Conservation (phyloP, 345 rosid genomes). For the Schrenkiella parvula region DNA sequence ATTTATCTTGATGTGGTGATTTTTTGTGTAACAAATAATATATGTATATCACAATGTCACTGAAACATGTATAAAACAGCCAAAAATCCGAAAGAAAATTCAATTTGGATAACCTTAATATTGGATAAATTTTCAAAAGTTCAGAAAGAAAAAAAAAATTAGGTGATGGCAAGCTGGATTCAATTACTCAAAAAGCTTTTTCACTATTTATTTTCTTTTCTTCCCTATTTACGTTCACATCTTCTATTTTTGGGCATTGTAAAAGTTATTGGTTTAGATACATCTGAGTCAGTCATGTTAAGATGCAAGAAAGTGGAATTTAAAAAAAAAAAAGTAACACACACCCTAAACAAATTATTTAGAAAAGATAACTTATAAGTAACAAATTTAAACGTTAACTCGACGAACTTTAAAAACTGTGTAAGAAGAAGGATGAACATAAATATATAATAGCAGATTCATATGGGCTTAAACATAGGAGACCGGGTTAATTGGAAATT, state of each 20-base stretch:
- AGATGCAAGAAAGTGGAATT: not conserved
- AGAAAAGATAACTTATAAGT: not conserved
- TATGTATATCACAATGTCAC: not conserved
- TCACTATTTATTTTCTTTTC: not conserved
- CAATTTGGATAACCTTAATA: not conserved
- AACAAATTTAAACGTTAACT: not conserved
- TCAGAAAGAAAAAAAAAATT: not conserved
- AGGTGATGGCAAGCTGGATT: conserved; percentile 1
- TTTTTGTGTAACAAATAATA: not conserved
- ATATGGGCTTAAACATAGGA: not conserved
- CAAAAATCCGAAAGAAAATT: not conserved
- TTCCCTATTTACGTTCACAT: not conserved
- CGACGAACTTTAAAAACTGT: not conserved
- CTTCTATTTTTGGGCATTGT: not conserved
- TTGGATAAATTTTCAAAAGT: not conserved
- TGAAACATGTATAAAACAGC: not conserved
- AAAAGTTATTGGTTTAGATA: not conserved
- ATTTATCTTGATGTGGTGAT: not conserved
- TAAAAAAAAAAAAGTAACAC: not conserved
- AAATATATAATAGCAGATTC: too few species aligned
- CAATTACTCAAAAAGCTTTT: not conserved
- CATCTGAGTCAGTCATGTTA: not conserved
- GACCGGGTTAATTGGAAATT: not conserved
- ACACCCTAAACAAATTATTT: not conserved
- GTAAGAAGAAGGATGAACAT: too few species aligned